phyloP scores from a whole-genome alignment of 345 rosid species.

The Bretschneidera sinensis region DNA sequence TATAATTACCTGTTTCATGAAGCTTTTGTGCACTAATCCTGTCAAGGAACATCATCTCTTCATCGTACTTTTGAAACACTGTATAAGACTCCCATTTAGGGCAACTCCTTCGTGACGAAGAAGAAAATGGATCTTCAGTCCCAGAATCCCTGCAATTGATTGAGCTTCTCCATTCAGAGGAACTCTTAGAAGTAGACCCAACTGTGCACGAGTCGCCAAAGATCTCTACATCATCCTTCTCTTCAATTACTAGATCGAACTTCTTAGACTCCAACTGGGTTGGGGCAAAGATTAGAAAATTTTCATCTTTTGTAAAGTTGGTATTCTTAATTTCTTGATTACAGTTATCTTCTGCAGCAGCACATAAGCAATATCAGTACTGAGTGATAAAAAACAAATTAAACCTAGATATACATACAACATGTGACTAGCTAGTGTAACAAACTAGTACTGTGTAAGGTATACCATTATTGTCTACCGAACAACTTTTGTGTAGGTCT shows the following conservation, averaged over 20 bases:
- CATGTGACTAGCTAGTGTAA: no score
- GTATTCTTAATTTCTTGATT: slow-evolving; percentile 12
- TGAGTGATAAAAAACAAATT: no score
- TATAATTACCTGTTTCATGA: slow-evolving; percentile 70
- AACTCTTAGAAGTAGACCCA: slow-evolving; percentile 96
- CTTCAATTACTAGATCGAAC: slow-evolving; percentile 23
- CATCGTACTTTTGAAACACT: slow-evolving; percentile 91
- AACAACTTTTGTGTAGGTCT: slow-evolving; percentile 27
- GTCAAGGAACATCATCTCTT: slow-evolving; percentile 89
- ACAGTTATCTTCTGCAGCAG: slow-evolving; percentile 9
- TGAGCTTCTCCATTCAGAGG: slow-evolving; percentile 98
- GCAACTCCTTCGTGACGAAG: slow-evolving; percentile 90
- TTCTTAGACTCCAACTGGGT: slow-evolving; percentile 34
- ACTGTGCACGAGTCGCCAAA: slow-evolving; percentile 79
- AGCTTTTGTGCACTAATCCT: slow-evolving; percentile 84
- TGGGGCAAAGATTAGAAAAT: slow-evolving; percentile 20
- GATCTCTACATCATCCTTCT: slow-evolving; percentile 46
- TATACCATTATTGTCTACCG: slow-evolving; percentile 30
- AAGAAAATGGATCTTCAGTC: slow-evolving; percentile 88
- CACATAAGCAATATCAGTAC: slow-evolving; percentile 21
- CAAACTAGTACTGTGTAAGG: not conserved
- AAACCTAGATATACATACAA: no score
- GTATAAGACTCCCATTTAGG: slow-evolving; percentile 98
- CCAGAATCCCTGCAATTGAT: slow-evolving; percentile 57
- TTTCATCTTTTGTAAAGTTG: slow-evolving; percentile 26